phyloP scores from a whole-genome alignment of 2,329 filamentous ascomycete genomes.

The Aspergillus aculeatinus region DNA sequence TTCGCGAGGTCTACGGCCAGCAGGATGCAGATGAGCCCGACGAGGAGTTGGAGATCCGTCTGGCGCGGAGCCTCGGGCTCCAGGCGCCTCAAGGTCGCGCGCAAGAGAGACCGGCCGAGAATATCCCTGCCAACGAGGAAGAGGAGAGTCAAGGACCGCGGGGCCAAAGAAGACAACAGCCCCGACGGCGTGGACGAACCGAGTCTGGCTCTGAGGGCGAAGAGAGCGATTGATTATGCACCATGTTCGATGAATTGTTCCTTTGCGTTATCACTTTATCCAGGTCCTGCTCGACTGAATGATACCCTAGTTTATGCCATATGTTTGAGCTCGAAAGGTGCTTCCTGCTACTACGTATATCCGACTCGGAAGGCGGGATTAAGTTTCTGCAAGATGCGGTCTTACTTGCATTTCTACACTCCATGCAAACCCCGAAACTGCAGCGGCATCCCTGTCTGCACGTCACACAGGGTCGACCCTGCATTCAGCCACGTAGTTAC shows the following conservation, averaged over 20 bases:
- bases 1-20: conserved; percentile 56
- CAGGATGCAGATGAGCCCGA: conserved; percentile 21
- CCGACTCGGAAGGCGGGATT: neutral
- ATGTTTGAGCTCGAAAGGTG: neutral
- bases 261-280: neutral
- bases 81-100: conserved; percentile 17
- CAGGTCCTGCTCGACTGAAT: neutral
- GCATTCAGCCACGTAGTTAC: neutral
- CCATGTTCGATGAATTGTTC: neutral
- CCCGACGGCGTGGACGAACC: neutral
- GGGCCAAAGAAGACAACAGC: neutral
- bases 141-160: conserved; percentile 8
- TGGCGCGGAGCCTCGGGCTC: conserved; percentile 63
- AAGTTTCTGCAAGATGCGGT: neutral
- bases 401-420: too few relatives aligned
- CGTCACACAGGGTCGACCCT: neutral
- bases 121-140: neutral
- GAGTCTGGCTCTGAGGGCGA: neutral
- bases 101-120: conserved; percentile 7
- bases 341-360: neutral
- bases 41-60: conserved; percentile 58
- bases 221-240: neutral
- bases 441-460: neutral
- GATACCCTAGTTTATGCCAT: neutral
- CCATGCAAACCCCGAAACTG: neutral